Conservation (phyloP, 2,329 filamentous ascomycete genomes). For the Fusarium tjaetaba region DNA sequence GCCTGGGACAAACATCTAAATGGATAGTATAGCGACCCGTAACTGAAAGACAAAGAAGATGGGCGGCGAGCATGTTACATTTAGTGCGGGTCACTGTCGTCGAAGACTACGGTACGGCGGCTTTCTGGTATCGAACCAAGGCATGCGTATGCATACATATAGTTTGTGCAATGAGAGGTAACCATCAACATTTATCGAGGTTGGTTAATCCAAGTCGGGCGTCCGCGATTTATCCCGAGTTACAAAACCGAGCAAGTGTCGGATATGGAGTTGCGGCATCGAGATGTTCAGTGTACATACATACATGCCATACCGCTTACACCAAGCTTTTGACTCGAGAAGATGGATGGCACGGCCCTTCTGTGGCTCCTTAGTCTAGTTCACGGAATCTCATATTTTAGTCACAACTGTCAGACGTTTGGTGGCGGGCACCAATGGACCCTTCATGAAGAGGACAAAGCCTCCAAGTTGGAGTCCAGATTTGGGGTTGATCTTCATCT, state of each 20-base stretch:
- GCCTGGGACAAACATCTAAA: conserved; percentile 16
- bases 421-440: conserved; percentile 30
- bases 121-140: conserved; percentile 4
- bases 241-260: background rate
- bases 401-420: conserved; percentile 21
- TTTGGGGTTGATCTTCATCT: conserved; percentile 39
- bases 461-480: conserved; percentile 23
- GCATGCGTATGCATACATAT: background rate
- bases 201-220: background rate
- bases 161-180: background rate
- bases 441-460: background rate
- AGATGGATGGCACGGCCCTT: conserved; percentile 28
- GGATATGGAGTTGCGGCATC: background rate
- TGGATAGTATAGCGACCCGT: conserved; percentile 9
- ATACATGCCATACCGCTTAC: background rate
- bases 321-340: conserved; percentile 6
- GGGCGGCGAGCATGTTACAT: conserved; percentile 11
- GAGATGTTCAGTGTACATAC: background rate
- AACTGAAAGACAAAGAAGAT: conserved; percentile 13
- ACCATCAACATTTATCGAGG: background rate
- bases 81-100: background rate
- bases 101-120: background rate
- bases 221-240: background rate
- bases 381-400: conserved; percentile 24
- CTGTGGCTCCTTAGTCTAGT: conserved; percentile 10